Base-by-base conservation (phyloP, 192 early-diverging fungal species). In the Mortierella claussenii region DNA sequence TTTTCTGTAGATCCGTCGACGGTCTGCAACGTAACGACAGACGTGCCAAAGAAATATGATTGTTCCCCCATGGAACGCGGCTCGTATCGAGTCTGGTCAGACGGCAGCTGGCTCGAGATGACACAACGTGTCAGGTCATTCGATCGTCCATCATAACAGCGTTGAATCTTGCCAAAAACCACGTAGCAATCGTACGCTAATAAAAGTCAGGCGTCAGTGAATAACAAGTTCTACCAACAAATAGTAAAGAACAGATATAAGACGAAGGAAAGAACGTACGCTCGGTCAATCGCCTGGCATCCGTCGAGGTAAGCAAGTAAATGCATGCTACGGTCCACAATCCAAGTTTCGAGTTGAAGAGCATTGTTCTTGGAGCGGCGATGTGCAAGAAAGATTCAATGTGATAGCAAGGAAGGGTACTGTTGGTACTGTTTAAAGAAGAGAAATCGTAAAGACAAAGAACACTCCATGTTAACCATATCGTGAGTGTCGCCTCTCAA, bases 21-120 rank as follows among this genome's bases (percentile, higher is more conserved):
- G 1, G 52, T 66, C 54, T 66, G 64, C 23, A 66, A 24, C 6
- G 55, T 58, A 4, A 58, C 55, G 2, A 49, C 26, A 1, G 65
- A 68, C 1, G 47, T 68, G 4, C 65, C 65, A 58, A 68, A 68
- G 10, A 17, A 11, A 48, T 68, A 68, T 0, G 32, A 15, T 37
- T 68, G 65, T 13, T 45, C 64, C 18, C 55, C 55, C 34, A 68
- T 68, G 1, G 65, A 68, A 30, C 47, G 65, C 30, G 54, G 65
- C 37, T 44, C 44, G 20, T 58, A 68, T 17, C 21, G 36, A 1
- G 45, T 58, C 34, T 68, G 65, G 40, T 68, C 55, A 2, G 65
- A 58, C n/a, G 65, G 55, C 12, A 58, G 21, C 5, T 37, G 42
- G 15, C 44, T 48, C 28, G 64, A 55, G 21, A 66, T 50, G 7